A percentile compares a stretch with the other conserved stretches of the same genome.
Conservation (phyloP, 2,329 filamentous ascomycete genomes). For the Cercospora citrullina region DNA sequence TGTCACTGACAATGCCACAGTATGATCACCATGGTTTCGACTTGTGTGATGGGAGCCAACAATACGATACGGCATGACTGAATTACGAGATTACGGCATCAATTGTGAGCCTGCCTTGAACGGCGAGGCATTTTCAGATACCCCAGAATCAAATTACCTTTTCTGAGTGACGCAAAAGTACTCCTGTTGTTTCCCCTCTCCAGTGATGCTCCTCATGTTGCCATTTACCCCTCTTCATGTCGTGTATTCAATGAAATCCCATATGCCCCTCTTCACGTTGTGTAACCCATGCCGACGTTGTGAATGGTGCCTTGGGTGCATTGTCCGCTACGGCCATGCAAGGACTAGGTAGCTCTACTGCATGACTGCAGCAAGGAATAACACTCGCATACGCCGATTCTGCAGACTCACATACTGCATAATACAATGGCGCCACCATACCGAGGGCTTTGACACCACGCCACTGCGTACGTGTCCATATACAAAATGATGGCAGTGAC, state of each 20-base stretch:
- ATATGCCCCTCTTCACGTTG: not conserved
- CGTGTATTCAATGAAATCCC: not conserved
- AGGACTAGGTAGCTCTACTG: not conserved
- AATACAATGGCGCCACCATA: not conserved
- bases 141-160: constrained; percentile 15
- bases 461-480: no score
- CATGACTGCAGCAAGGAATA: not conserved
- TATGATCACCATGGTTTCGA: not conserved
- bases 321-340: not conserved
- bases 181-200: not conserved
- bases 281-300: not conserved
- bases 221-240: not conserved
- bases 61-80: constrained; percentile 2
- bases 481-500: no score
- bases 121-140: constrained; percentile 10
- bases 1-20: not conserved
- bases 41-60: not conserved
- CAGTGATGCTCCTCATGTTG: not conserved
- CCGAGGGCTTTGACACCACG: no score
- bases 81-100: constrained; percentile 13
- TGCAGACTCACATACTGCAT: not conserved
- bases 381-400: not conserved
- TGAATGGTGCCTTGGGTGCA: no score
- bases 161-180: not conserved
- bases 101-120: constrained; percentile 5